Percentiles rank a stretch among this genome's conserved stretches.
phyloP scores from a whole-genome alignment of 78 protist species.

The Dictyostelium discoideum region DNA sequence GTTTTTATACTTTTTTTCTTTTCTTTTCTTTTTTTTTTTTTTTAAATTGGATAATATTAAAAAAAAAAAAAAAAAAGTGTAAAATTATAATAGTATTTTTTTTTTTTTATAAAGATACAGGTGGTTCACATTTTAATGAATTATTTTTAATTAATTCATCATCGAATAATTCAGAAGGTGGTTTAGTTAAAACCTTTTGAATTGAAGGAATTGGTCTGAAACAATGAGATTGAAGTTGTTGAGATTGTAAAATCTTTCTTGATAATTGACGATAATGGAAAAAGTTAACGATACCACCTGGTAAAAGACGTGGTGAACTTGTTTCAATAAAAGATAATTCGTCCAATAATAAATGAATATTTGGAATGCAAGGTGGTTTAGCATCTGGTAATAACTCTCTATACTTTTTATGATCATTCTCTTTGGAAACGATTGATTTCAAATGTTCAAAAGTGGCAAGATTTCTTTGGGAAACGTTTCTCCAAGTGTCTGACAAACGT shows the following conservation, averaged over 20 bases:
- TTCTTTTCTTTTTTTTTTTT: no score
- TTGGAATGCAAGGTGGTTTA: slow-evolving; percentile 66
- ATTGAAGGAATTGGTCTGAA: slow-evolving; percentile 61
- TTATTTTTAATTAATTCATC: slow-evolving; percentile 40
- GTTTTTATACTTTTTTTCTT: no score
- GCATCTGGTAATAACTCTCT: slow-evolving; percentile 41
- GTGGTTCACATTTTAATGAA: slow-evolving; percentile 42
- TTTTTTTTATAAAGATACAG: neutral
- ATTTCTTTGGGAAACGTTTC: neutral
- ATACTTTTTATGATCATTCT: slow-evolving; percentile 60
- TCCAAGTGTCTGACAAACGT: slow-evolving; percentile 59
- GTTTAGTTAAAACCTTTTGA: slow-evolving; percentile 56
- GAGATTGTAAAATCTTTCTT: slow-evolving; percentile 50
- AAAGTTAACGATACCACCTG: slow-evolving; percentile 79
- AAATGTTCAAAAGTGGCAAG: neutral
- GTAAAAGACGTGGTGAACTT: slow-evolving; percentile 44
- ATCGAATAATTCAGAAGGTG: slow-evolving; percentile 60
- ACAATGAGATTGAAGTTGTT: slow-evolving; percentile 30
- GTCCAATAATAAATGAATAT: slow-evolving; percentile 31
- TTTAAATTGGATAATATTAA: no score
- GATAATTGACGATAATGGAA: slow-evolving; percentile 74
- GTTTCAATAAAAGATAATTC: slow-evolving; percentile 54
- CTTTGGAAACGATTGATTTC: slow-evolving; percentile 34
- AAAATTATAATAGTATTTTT: no score
- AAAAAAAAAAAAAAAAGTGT: no score